Conservation (phyloP, 2,329 filamentous ascomycete genomes). For the Lachnellula arida region DNA sequence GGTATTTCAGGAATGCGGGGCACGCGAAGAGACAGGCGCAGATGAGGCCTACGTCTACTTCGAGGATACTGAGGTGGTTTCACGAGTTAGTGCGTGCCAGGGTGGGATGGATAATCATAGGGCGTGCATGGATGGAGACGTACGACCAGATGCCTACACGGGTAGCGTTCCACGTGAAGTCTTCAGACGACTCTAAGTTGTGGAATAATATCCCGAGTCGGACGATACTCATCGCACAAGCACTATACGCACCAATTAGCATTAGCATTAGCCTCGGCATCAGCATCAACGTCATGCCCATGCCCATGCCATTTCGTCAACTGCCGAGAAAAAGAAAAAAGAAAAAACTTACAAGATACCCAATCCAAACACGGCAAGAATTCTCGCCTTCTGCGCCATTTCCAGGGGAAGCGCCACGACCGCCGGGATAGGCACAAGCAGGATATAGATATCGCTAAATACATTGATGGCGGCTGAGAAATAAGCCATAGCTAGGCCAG, state of each 20-base stretch:
- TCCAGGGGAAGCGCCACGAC: background rate
- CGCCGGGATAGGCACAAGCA: background rate
- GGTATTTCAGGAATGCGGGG: constrained; percentile 1
- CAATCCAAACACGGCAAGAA: background rate
- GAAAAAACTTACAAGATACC: background rate
- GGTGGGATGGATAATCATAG: no score
- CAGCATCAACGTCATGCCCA: background rate
- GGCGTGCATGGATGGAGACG: background rate
- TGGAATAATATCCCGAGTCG: background rate
- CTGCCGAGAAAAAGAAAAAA: no score
- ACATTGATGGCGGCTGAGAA: background rate
- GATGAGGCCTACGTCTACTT: constrained; percentile 1
- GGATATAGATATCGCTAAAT: background rate
- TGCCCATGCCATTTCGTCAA: no score
- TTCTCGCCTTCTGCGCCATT: background rate
- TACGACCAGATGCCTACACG: constrained; percentile 2
- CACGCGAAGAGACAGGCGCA: constrained; percentile 3
- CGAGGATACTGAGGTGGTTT: background rate
- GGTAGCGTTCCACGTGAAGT: background rate
- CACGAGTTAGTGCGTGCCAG: no score
- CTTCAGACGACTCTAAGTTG: no score
- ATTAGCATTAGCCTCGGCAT: background rate
- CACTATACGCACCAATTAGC: background rate
- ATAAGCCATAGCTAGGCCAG: background rate
- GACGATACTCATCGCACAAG: background rate